Evolutionary conservation across 2,329 filamentous ascomycete species (phyloP).

Genomic region (Phialophora verrucosa): DNA sequence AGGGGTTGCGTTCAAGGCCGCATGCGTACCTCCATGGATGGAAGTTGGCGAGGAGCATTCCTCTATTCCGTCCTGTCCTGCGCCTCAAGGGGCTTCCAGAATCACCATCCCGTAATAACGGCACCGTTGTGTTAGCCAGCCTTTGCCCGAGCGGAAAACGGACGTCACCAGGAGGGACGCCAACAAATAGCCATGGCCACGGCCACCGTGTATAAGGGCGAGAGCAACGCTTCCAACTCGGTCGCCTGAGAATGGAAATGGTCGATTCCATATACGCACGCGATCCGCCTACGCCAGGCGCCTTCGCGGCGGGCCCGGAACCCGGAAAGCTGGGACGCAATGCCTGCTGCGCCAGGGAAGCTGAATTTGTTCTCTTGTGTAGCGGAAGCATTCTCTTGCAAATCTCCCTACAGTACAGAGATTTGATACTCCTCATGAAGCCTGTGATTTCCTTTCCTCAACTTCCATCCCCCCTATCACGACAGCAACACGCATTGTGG

Average conservation of each 20-base stretch:
- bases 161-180: background rate
- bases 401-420: background rate
- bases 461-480: slow-evolving; percentile 86
- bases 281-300: background rate
- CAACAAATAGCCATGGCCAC: background rate
- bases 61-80: background rate
- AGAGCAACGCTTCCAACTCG: background rate
- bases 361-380: background rate
- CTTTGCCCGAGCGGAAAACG: background rate
- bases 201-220: background rate
- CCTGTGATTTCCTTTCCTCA: slow-evolving; percentile 52
- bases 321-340: background rate
- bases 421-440: background rate
- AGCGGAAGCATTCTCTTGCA: background rate
- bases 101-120: background rate
- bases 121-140: background rate
- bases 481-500: slow-evolving; percentile 87
- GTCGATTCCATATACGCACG: background rate
- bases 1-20: background rate
- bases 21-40: background rate
- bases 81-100: background rate
- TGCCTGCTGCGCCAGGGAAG: background rate
- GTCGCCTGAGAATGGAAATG: background rate
- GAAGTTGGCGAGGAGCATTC: background rate
- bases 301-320: background rate